These are phyloP conservation scores for Aspergillus udagawae DNA, from an alignment of 2,329 filamentous ascomycete genomes.

Conservation along the genomic window DNA sequence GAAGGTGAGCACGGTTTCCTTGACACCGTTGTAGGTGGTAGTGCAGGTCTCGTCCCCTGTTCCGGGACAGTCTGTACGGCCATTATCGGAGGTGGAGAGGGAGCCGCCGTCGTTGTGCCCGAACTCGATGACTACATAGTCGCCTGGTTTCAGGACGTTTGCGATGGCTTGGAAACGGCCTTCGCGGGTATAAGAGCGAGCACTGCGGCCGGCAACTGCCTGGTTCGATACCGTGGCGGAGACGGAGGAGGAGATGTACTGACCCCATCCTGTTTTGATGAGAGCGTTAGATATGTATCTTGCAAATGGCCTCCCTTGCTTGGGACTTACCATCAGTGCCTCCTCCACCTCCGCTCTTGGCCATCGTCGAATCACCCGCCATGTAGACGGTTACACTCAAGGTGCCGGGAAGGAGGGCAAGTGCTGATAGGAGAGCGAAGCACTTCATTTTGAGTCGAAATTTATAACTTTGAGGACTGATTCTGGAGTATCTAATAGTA, in stretches of 20 bases:
- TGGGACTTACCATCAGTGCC: slow-evolving; percentile 19
- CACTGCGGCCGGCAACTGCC: slow-evolving; percentile 63
- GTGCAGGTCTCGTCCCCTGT: slow-evolving; percentile 52
- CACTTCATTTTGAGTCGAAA: slow-evolving; percentile 19
- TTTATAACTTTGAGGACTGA: background rate
- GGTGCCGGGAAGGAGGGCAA: slow-evolving; percentile 20
- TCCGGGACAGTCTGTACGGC: slow-evolving; percentile 57
- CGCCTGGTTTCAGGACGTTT: slow-evolving; percentile 50
- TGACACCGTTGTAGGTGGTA: slow-evolving; percentile 48
- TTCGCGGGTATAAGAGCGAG: slow-evolving; percentile 64
- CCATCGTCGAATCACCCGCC: slow-evolving; percentile 36
- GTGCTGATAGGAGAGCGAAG: slow-evolving; percentile 5
- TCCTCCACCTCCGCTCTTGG: slow-evolving; percentile 17
- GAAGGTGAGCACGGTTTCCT: slow-evolving; percentile 59
- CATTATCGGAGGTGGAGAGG: slow-evolving; percentile 54
- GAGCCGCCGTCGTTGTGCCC: slow-evolving; percentile 69
- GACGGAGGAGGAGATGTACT: slow-evolving; percentile 53
- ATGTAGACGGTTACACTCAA: slow-evolving; percentile 27
- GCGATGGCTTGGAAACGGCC: slow-evolving; percentile 59
- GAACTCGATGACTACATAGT: slow-evolving; percentile 68
- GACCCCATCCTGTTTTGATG: slow-evolving; percentile 54
- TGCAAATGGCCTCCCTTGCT: background rate
- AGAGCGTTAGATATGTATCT: background rate
- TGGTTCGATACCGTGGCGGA: slow-evolving; percentile 56
- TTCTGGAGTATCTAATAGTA: background rate